Conservation (phyloP, 2,329 filamentous ascomycete genomes). For the Phaeosphaeriaceae sp. region DNA sequence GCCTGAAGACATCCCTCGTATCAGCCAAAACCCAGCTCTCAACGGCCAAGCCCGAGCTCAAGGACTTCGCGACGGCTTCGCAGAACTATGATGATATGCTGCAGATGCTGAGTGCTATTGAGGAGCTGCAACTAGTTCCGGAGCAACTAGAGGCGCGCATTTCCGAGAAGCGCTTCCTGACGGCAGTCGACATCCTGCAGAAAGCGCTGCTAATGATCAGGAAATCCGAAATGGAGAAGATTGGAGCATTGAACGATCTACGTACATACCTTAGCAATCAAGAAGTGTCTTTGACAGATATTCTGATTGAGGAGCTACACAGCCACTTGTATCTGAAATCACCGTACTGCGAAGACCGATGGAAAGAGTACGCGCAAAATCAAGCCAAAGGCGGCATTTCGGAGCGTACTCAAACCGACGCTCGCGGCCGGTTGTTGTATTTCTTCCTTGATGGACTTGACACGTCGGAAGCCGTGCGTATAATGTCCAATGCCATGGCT, state of each 20-base stretch:
- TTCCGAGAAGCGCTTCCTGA: slow-evolving; percentile 93
- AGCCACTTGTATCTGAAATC: slow-evolving; percentile 98
- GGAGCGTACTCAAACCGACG: slow-evolving; percentile 41
- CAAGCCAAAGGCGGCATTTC: slow-evolving; percentile 58
- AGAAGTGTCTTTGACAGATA: slow-evolving; percentile 89
- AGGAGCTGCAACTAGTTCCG: slow-evolving; percentile 86
- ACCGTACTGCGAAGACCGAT: slow-evolving; percentile 94
- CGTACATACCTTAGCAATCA: slow-evolving; percentile 91
- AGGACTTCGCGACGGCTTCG: slow-evolving; percentile 84
- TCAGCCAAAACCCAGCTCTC: slow-evolving; percentile 82
- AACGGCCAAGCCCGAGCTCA: slow-evolving; percentile 86
- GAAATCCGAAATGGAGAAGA: slow-evolving; percentile 87
- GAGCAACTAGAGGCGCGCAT: slow-evolving; percentile 94
- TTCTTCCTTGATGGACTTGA: slow-evolving; percentile 65
- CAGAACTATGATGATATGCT: slow-evolving; percentile 91
- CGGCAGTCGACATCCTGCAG: slow-evolving; percentile 90
- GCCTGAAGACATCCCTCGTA: slow-evolving; percentile 81
- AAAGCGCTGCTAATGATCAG: slow-evolving; percentile 83
- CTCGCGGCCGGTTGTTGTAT: slow-evolving; percentile 63
- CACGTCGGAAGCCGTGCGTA: slow-evolving; percentile 50
- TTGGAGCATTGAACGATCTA: slow-evolving; percentile 86
- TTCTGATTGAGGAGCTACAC: slow-evolving; percentile 94
- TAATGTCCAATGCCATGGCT: neutral
- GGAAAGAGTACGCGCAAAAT: slow-evolving; percentile 80
- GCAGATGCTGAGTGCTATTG: slow-evolving; percentile 80